phyloP scores from a whole-genome alignment of 345 rosid genomes.

The Angophora floribunda region DNA sequence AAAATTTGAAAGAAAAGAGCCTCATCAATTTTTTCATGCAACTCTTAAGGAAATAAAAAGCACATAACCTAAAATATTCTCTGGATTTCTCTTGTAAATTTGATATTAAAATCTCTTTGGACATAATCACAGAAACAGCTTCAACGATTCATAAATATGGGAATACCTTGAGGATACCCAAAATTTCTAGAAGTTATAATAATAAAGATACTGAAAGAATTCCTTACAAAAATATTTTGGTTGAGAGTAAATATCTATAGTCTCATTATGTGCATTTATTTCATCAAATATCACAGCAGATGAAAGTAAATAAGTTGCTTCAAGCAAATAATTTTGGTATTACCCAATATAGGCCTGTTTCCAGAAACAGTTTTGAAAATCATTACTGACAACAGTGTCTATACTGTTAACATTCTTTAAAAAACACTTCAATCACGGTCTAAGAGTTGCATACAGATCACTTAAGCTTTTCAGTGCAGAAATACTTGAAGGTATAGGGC shows the following conservation, averaged over 20 bases:
- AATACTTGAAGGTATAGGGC: constrained; percentile 70
- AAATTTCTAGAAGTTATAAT: not conserved
- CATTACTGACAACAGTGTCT: not conserved
- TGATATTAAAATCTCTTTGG: not conserved
- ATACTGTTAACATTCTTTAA: not conserved
- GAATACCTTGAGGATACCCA: not conserved
- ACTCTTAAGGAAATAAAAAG: not conserved
- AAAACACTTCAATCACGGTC: not conserved
- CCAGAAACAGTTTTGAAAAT: not conserved
- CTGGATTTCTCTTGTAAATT: not conserved
- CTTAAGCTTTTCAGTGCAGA: constrained; percentile 45
- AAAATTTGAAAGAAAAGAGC: not conserved
- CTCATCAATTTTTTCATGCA: not conserved
- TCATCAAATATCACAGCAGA: not conserved
- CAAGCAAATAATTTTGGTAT: not conserved
- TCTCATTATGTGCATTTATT: not conserved
- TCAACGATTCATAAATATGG: not conserved
- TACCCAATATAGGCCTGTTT: not conserved
- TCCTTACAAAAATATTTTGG: not conserved
- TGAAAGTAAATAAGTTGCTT: not conserved
- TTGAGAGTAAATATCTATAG: not conserved
- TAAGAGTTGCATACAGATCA: constrained; percentile 53
- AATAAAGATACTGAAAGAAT: not conserved
- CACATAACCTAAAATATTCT: not conserved
- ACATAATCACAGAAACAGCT: not conserved